Conservation (phyloP, 257 asterid genomes). For the Eustoma russellianum region DNA sequence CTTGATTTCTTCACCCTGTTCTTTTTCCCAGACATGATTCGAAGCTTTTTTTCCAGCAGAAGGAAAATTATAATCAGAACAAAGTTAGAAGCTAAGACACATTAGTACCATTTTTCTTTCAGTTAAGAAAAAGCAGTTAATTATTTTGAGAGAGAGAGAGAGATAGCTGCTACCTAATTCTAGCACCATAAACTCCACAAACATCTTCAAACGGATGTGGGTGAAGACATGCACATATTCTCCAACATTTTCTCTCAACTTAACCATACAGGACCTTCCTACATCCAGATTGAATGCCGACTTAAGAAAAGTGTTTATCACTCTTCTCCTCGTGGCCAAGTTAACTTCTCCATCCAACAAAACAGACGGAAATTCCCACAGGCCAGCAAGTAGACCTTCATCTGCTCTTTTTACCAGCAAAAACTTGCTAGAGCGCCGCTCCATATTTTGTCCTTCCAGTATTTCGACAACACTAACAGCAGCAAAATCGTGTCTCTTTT, state of each 20-base stretch:
- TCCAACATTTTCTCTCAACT: constrained; percentile 82
- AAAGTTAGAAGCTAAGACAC: constrained; percentile 5
- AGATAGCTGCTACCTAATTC: constrained; percentile 33
- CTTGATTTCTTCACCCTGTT: constrained; percentile 21
- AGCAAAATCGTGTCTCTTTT: constrained; percentile 64
- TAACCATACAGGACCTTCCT: constrained; percentile 37
- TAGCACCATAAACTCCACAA: constrained; percentile 61
- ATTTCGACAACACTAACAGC: constrained; percentile 96
- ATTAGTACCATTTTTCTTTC: too few relatives aligned
- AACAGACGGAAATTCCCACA: constrained; percentile 98
- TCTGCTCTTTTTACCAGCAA: constrained; percentile 86
- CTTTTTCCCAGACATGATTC: constrained; percentile 20
- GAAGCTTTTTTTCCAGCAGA: constrained; percentile 42
- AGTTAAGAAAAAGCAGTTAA: background rate
- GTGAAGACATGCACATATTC: constrained; percentile 63
- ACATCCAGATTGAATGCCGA: constrained; percentile 52
- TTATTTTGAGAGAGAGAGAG: background rate
- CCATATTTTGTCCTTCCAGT: constrained; percentile 27
- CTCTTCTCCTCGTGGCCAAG: constrained; percentile 47
- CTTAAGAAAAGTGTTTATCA: constrained; percentile 48
- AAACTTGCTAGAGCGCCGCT: constrained; percentile 41
- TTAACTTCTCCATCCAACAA: constrained; percentile 60
- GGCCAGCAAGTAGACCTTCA: constrained; percentile 88
- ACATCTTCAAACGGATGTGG: constrained; percentile 95
- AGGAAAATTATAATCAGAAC: constrained; percentile 6